phyloP scores from a whole-genome alignment of 768 basidiomycete species.

The Tremella yokohamensis region DNA sequence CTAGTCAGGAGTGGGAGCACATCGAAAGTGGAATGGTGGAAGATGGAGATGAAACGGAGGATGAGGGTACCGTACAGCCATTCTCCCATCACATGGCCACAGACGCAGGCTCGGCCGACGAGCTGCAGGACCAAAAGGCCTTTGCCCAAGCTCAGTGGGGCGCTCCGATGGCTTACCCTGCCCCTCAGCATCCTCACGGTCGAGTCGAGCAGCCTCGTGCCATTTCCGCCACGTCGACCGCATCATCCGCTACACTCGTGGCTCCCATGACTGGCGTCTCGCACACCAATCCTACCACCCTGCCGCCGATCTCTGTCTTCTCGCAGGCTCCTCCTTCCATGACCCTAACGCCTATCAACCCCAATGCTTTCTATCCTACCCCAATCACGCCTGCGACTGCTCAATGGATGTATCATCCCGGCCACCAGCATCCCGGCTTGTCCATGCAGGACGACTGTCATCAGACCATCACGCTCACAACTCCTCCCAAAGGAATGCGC shows the following conservation, averaged over 20 bases:
- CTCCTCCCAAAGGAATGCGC: constrained; percentile 19
- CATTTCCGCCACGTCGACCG: constrained; percentile 12
- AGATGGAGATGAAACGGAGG: constrained; percentile 5
- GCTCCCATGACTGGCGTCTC: constrained; percentile 4
- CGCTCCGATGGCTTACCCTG: constrained; percentile 10
- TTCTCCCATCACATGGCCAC: neutral
- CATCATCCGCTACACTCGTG: constrained; percentile 18
- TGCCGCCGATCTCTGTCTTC: constrained; percentile 12
- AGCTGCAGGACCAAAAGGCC: neutral
- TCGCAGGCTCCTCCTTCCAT: constrained; percentile 7
- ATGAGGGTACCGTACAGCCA: neutral
- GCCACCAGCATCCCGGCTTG: constrained; percentile 12
- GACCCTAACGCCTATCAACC: constrained; percentile 11
- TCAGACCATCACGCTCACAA: constrained; percentile 34
- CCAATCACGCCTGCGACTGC: constrained; percentile 22
- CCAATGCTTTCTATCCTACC: constrained; percentile 23
- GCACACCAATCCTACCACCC: neutral
- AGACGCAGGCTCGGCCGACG: no score
- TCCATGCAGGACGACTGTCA: constrained; percentile 12
- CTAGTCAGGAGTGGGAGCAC: constrained; percentile 15
- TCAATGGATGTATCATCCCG: constrained; percentile 14
- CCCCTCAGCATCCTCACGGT: neutral
- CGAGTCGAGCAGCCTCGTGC: constrained; percentile 1
- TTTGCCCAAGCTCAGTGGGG: constrained; percentile 12
- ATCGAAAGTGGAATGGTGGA: constrained; percentile 22